Conservation (phyloP, 106 monocot species). For the Dactylorhiza incarnata region DNA sequence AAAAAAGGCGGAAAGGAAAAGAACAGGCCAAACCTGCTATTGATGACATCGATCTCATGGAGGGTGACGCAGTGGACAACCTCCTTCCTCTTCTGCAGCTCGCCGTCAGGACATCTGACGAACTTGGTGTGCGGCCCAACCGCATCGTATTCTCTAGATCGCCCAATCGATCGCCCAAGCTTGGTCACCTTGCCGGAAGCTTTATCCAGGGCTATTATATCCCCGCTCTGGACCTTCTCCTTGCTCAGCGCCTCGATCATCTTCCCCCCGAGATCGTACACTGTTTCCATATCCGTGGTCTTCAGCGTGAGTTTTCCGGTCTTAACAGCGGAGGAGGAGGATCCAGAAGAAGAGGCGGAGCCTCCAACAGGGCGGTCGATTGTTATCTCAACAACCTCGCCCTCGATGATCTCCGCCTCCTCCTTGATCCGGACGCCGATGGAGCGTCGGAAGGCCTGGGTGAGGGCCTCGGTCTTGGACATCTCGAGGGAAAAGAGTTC, state of each 20-base stretch:
- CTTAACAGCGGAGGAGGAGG: constrained; percentile 13
- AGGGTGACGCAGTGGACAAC: constrained; percentile 84
- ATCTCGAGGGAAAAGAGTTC: constrained; percentile 89
- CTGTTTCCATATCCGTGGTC: constrained; percentile 74
- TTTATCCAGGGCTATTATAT: constrained; percentile 54
- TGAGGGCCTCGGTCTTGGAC: constrained; percentile 15
- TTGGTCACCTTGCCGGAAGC: constrained; percentile 66
- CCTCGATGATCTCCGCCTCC: constrained; percentile 97
- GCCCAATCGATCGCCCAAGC: constrained; percentile 55
- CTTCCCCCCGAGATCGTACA: constrained; percentile 87
- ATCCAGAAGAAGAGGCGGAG: background rate
- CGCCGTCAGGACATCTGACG: constrained; percentile 80
- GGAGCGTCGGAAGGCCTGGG: constrained; percentile 23
- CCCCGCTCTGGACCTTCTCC: constrained; percentile 89
- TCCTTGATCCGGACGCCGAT: constrained; percentile 97
- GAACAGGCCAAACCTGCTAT: constrained; percentile 61
- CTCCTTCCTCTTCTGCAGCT: constrained; percentile 93
- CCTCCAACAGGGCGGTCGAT: constrained; percentile 70
- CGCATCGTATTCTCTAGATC: constrained; percentile 68
- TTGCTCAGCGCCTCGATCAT: constrained; percentile 83
- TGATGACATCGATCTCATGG: constrained; percentile 92
- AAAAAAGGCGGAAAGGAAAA: background rate
- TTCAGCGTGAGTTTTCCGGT: constrained; percentile 61
- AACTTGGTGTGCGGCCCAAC: constrained; percentile 76
- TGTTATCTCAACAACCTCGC: constrained; percentile 86